Evolutionary conservation across 1,139 yeast species (phyloP), one percentile per base, ranked within the genome.

Genomic region (Diutina catenulata): DNA sequence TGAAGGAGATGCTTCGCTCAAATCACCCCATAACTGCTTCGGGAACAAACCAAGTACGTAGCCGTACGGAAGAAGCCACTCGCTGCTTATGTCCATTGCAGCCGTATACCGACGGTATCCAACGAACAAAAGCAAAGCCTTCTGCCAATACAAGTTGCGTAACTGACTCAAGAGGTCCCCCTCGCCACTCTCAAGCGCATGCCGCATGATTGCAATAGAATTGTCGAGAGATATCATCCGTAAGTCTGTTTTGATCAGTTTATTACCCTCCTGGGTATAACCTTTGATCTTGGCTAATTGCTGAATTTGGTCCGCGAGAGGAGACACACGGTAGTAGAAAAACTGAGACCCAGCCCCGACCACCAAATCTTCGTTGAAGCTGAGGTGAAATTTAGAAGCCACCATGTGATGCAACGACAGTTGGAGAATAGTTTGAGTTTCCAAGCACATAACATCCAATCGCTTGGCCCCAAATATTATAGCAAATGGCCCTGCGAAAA

Each of bases 11-110:
- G 35, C 35, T 4, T 31, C 35, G n/a, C 25, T 21, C n/a, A n/a
- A n/a, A 13, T 31, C 35, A 14, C 25, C 35, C 5, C 20, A 8
- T 11, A 31, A 31, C 10, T 21, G 23, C n/a, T n/a, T n/a, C 11
- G 35, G 35, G 19, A 21, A 31, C 8, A 31, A 14, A 3, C 9
- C 9, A 21, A 31, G 13, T 11, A 31, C 35, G n/a, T 21, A 13
- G 4, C 19, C n/a, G 20, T 31, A 31, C 4, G 35, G 35, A 5
- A 31, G 13, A 2, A 31, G 35, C 35, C 35, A 31, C 13, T 31
- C 35, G 2, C 25, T 11, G 21, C 35, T 21, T 8, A 31, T 11
- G 5, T 21, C 35, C 26, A 31, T n/a, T 3, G 35, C 35, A 13
- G 20, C 25, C 5, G 19, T 16, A 9, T 31, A 31, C 2, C 11